Conservation (phyloP, 495 filamentous ascomycete genomes). For the Extremus antarcticus region DNA sequence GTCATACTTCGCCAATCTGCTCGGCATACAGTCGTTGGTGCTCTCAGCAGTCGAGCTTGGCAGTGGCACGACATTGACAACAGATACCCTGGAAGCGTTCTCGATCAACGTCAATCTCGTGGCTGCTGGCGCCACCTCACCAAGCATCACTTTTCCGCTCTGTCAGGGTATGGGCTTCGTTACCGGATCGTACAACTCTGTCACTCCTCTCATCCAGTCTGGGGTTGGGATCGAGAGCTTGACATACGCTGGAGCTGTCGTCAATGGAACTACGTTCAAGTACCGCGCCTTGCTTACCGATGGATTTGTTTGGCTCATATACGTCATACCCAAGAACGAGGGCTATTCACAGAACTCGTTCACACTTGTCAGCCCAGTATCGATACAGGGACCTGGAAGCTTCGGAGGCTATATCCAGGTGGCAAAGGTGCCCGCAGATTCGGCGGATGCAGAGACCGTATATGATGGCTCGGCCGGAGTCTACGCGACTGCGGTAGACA, state of each 20-base stretch:
- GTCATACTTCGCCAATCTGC: slow-evolving; percentile 65
- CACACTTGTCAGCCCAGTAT: slow-evolving; percentile 36
- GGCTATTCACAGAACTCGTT: slow-evolving; percentile 35
- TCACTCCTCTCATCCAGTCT: slow-evolving; percentile 61
- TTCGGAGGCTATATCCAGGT: slow-evolving; percentile 70
- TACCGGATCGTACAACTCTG: slow-evolving; percentile 62
- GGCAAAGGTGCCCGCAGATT: slow-evolving; percentile 56
- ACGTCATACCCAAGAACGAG: slow-evolving; percentile 47
- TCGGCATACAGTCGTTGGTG: slow-evolving; percentile 69
- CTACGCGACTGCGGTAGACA: slow-evolving; percentile 50
- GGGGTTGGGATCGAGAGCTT: slow-evolving; percentile 63
- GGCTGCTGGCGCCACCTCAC: slow-evolving; percentile 38
- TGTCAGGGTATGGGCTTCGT: slow-evolving; percentile 87
- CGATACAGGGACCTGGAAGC: slow-evolving; percentile 39
- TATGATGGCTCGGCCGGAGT: slow-evolving; percentile 69
- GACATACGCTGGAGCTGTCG: slow-evolving; percentile 44
- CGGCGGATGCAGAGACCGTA: slow-evolving; percentile 45
- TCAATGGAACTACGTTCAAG: slow-evolving; percentile 59
- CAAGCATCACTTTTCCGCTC: slow-evolving; percentile 63
- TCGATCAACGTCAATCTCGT: slow-evolving; percentile 62
- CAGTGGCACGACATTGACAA: slow-evolving; percentile 46
- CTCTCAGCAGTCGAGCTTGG: slow-evolving; percentile 68
- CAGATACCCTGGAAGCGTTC: slow-evolving; percentile 53
- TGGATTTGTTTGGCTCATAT: slow-evolving; percentile 66
- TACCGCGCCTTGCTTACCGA: slow-evolving; percentile 65